These are phyloP conservation scores for Saksenaea vasiformis DNA, from an alignment of 371 early-diverging fungal genomes.

Conservation along the genomic window DNA sequence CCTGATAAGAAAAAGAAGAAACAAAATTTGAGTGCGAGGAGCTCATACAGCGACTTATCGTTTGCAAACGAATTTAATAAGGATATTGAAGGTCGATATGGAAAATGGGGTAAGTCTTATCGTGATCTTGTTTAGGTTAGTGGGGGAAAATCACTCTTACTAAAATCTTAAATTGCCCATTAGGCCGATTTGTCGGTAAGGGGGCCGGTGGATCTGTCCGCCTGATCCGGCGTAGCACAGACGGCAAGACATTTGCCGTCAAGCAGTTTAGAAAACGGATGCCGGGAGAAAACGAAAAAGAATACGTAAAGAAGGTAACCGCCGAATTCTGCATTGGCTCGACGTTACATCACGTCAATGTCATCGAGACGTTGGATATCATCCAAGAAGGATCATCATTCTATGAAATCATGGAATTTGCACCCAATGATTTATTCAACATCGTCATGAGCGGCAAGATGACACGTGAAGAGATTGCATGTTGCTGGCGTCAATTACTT, in stretches of 20 bases:
- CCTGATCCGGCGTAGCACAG: slow-evolving; percentile 56
- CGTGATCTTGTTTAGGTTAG: not conserved
- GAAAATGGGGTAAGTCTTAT: slow-evolving; percentile 44
- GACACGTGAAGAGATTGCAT: slow-evolving; percentile 59
- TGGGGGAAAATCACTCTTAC: not conserved
- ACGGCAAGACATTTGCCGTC: slow-evolving; percentile 66
- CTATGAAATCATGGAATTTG: slow-evolving; percentile 79
- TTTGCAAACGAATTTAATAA: slow-evolving; percentile 44
- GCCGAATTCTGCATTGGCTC: slow-evolving; percentile 81
- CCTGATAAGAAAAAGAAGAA: slow-evolving; percentile 27
- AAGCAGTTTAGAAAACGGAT: slow-evolving; percentile 76
- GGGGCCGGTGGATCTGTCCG: slow-evolving; percentile 79
- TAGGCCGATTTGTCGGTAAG: slow-evolving; percentile 60
- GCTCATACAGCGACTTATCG: slow-evolving; percentile 24
- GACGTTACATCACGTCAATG: slow-evolving; percentile 75
- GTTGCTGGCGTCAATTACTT: slow-evolving; percentile 71
- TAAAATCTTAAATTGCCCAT: not conserved
- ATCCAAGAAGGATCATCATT: slow-evolving; percentile 59
- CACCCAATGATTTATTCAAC: slow-evolving; percentile 72
- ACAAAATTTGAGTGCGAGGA: not conserved
- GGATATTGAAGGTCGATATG: slow-evolving; percentile 37
- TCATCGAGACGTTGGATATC: slow-evolving; percentile 82
- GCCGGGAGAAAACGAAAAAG: slow-evolving; percentile 65
- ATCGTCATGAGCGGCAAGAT: slow-evolving; percentile 64
- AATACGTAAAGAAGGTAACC: slow-evolving; percentile 78